Percentiles rank a stretch among this genome's conserved stretches.
Conservation (phyloP, 176 grass and related monocot genomes). For the Zea luxurians region DNA sequence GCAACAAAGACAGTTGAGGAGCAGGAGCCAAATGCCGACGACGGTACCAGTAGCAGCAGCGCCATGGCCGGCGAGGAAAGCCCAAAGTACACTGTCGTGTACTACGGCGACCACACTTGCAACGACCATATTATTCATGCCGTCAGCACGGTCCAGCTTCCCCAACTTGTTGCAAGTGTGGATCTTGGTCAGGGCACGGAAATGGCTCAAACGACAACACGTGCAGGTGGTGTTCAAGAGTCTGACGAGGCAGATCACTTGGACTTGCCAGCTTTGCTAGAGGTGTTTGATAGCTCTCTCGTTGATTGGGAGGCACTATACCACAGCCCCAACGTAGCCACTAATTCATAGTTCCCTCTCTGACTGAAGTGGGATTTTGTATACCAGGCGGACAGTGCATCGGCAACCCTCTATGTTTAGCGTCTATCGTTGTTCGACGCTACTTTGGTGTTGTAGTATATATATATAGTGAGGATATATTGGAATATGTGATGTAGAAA, state of each 20-base stretch:
- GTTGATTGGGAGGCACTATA: slow-evolving; percentile 12
- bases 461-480: background rate
- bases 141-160: background rate
- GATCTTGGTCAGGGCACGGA: background rate
- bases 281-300: slow-evolving; percentile 7
- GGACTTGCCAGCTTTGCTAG: slow-evolving; percentile 22
- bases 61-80: background rate
- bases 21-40: background rate
- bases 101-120: background rate
- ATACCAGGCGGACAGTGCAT: background rate
- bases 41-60: background rate
- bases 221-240: background rate
- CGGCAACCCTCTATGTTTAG: background rate
- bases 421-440: too few species aligned
- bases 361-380: background rate
- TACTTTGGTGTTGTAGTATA: background rate
- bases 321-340: background rate
- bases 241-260: background rate
- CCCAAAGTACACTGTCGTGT: slow-evolving; percentile 4
- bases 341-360: background rate
- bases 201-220: background rate
- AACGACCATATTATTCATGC: background rate
- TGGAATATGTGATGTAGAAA: background rate
- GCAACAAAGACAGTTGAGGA: slow-evolving; percentile 44
- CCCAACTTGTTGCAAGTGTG: background rate